Percentiles rank a stretch among this genome's conserved stretches.
These are phyloP conservation scores for Viola pubescens DNA, from an alignment of 441 rosid genomes.

Conservation along the genomic window DNA sequence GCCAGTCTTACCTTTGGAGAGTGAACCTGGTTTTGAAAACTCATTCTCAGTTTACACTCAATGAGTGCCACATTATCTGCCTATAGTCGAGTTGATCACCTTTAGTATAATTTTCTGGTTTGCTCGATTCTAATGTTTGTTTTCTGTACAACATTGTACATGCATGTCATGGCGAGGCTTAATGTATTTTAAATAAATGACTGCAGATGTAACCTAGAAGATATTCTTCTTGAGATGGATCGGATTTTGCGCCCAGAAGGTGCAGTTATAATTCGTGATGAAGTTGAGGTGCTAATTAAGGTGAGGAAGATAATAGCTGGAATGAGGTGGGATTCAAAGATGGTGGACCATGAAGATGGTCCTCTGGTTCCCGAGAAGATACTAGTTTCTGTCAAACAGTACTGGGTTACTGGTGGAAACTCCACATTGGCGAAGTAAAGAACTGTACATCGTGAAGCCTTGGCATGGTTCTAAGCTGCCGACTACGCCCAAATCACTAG, in stretches of 20 bases:
- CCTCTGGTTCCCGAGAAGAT: slow-evolving; percentile 87
- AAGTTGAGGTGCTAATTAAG: slow-evolving; percentile 63
- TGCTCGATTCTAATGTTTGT: too few species aligned
- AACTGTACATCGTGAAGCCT: not conserved
- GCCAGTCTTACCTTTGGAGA: too few species aligned
- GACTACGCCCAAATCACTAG: not conserved
- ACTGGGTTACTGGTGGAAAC: slow-evolving; percentile 73
- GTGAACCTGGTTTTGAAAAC: not conserved
- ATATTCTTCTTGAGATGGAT: slow-evolving; percentile 85
- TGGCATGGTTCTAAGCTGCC: slow-evolving; percentile 5
- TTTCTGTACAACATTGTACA: too few species aligned
- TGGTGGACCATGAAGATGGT: slow-evolving; percentile 95
- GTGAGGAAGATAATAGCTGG: slow-evolving; percentile 56
- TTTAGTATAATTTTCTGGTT: not conserved
- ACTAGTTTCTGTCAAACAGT: slow-evolving; percentile 65
- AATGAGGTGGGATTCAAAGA: slow-evolving; percentile 93
- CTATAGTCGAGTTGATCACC: not conserved
- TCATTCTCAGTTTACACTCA: not conserved
- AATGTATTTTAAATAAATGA: slow-evolving; percentile 4
- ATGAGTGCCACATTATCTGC: not conserved
- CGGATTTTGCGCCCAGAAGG: slow-evolving; percentile 93
- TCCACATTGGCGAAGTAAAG: slow-evolving; percentile 47
- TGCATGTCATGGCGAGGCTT: too few species aligned
- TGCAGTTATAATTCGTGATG: slow-evolving; percentile 70
- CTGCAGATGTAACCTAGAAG: slow-evolving; percentile 72